Percentiles rank a stretch among this genome's conserved stretches.
phyloP scores from a whole-genome alignment of 768 basidiomycete genomes.

The Termitomyces heimii region DNA sequence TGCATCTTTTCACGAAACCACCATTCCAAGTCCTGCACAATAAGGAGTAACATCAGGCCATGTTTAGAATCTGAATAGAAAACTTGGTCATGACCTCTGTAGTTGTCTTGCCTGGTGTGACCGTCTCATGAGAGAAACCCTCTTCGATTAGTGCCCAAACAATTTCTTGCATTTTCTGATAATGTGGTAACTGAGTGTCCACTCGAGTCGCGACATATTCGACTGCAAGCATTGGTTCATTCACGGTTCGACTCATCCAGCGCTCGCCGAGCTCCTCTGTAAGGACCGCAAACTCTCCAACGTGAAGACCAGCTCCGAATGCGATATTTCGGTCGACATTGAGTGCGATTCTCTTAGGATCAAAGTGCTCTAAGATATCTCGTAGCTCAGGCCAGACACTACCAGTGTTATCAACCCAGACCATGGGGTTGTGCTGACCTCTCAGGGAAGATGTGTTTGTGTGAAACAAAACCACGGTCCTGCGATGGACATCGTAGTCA shows the following conservation, averaged over 20 bases:
- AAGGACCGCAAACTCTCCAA: conserved; percentile 37
- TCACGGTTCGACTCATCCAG: conserved; percentile 35
- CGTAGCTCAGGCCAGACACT: conserved; percentile 40
- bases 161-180: conserved; percentile 41
- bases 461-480: conserved; percentile 46
- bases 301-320: conserved; percentile 44
- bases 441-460: conserved; percentile 30
- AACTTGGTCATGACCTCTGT: conserved; percentile 26
- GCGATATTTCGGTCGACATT: conserved; percentile 41
- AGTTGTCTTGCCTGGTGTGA: conserved; percentile 38
- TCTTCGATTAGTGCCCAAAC: conserved; percentile 49
- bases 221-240: conserved; percentile 39
- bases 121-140: conserved; percentile 38
- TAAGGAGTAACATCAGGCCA: background rate
- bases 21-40: conserved; percentile 43
- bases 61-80: background rate
- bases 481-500: conserved; percentile 40
- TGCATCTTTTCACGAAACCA: conserved; percentile 51
- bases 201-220: conserved; percentile 42
- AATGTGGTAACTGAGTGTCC: conserved; percentile 35
- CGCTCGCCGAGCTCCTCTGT: conserved; percentile 29
- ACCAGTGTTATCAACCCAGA: conserved; percentile 46
- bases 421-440: conserved; percentile 34
- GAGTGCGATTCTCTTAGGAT: conserved; percentile 37
- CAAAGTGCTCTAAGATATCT: conserved; percentile 24